Conservation (phyloP, 805 yeast genomes). For the Wickerhamiella nectarea region DNA sequence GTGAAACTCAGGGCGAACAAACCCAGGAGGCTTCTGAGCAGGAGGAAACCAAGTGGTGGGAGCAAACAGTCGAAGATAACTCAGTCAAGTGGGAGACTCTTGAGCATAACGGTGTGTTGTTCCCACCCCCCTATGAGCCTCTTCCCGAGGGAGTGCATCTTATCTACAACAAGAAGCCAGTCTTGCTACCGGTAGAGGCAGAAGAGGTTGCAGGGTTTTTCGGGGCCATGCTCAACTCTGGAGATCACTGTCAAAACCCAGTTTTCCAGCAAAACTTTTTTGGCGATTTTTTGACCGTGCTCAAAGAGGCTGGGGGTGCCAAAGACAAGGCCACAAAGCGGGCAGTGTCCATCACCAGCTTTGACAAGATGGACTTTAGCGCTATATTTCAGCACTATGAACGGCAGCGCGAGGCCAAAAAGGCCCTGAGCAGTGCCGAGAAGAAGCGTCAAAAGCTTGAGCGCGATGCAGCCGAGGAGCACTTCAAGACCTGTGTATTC, state of each 20-base stretch:
- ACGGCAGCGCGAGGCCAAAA: constrained; percentile 54
- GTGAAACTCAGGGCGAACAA: background rate
- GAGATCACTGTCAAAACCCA: constrained; percentile 76
- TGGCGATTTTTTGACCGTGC: constrained; percentile 54
- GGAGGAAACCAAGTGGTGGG: constrained; percentile 49
- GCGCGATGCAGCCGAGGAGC: constrained; percentile 64
- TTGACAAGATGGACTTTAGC: constrained; percentile 62
- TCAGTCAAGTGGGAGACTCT: constrained; percentile 74
- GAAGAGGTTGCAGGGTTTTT: constrained; percentile 96
- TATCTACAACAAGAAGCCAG: constrained; percentile 63
- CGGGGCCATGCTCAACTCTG: constrained; percentile 63
- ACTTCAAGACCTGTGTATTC: constrained; percentile 61
- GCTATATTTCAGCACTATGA: constrained; percentile 65
- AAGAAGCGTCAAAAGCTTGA: constrained; percentile 61
- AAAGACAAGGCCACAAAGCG: constrained; percentile 23
- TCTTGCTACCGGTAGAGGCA: constrained; percentile 60
- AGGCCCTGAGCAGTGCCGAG: constrained; percentile 52
- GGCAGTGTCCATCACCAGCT: constrained; percentile 36
- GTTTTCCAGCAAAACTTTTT: constrained; percentile 81
- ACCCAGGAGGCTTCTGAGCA: background rate
- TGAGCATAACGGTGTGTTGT: constrained; percentile 80
- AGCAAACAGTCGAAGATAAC: constrained; percentile 51
- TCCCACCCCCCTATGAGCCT: constrained; percentile 86
- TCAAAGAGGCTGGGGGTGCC: constrained; percentile 59
- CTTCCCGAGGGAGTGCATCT: constrained; percentile 65